Percentiles rank a stretch among this genome's conserved stretches.
phyloP scores from a whole-genome alignment of 352 stramenopile species.

The Phytophthora hybrid region DNA sequence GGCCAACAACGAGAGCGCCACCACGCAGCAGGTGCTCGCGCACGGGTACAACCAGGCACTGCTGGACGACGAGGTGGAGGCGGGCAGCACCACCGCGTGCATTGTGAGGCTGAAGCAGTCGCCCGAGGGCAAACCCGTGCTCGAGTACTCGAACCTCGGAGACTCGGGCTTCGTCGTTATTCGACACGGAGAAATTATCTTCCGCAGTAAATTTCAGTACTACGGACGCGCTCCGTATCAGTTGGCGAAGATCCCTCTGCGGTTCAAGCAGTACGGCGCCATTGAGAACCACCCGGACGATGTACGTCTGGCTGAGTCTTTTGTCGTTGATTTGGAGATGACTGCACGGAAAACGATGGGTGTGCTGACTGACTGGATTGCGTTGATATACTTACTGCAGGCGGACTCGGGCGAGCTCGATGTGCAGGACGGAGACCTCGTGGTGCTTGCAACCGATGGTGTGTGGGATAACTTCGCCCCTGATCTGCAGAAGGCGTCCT shows the following conservation, averaged over 20 bases:
- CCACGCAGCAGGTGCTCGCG: constrained; percentile 63
- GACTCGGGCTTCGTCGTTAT: constrained; percentile 85
- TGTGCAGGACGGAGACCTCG: constrained; percentile 77
- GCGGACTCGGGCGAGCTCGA: constrained; percentile 75
- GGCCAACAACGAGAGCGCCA: constrained; percentile 38
- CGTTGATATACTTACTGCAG: constrained; percentile 27
- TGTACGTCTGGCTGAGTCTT: constrained; percentile 41
- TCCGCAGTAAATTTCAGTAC: constrained; percentile 83
- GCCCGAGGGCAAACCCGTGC: constrained; percentile 48
- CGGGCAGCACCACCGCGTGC: constrained; percentile 79
- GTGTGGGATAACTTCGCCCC: constrained; percentile 86
- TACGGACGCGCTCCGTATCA: constrained; percentile 83
- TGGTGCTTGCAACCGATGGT: constrained; percentile 82
- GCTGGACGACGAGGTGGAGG: constrained; percentile 74
- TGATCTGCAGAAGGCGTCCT: constrained; percentile 52
- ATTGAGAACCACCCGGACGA: constrained; percentile 83
- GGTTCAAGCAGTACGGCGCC: constrained; percentile 78
- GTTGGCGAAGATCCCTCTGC: constrained; percentile 75
- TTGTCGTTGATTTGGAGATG: not conserved
- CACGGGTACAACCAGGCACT: constrained; percentile 71
- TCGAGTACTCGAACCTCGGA: constrained; percentile 85
- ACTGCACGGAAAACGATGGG: constrained; percentile 3
- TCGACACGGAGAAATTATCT: constrained; percentile 64
- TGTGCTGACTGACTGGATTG: not conserved
- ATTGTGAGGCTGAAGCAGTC: constrained; percentile 73